These are phyloP conservation scores for Chlamydomonas schloesseri DNA, from an alignment of 139 green algal genomes.

Conservation along the genomic window DNA sequence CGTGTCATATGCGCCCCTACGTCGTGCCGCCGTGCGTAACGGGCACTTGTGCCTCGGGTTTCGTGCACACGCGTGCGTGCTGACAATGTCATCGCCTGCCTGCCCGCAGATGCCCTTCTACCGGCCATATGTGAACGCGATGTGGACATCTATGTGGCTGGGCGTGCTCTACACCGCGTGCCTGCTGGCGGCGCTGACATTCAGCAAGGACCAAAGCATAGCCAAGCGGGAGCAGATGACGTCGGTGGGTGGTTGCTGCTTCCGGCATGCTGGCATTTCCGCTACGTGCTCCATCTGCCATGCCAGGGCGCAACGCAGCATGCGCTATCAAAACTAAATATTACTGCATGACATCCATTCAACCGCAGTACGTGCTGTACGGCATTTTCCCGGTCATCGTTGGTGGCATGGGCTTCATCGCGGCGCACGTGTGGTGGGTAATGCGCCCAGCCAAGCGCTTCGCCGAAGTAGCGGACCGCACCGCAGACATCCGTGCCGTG, in stretches of 20 bases:
- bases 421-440: neutral
- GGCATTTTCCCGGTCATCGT: constrained; percentile 30
- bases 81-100: too few relatives aligned
- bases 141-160: constrained; percentile 13
- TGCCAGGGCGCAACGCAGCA: too few relatives aligned
- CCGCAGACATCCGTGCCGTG: neutral
- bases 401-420: neutral
- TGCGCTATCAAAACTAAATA: too few relatives aligned
- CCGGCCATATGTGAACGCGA: neutral
- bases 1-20: too few relatives aligned
- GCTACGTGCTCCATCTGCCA: too few relatives aligned
- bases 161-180: constrained; percentile 14
- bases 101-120: constrained; percentile 26
- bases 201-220: neutral
- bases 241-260: neutral
- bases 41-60: too few relatives aligned
- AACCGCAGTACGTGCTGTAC: constrained; percentile 41
- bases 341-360: too few relatives aligned
- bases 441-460: constrained; percentile 15
- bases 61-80: too few relatives aligned
- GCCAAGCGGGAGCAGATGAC: neutral
- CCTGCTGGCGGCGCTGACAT: neutral
- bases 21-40: too few relatives aligned
- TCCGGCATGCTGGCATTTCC: too few relatives aligned
- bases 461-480: neutral